These are phyloP conservation scores for Tetracentron sinense DNA, from an alignment of 164 flowering plant genomes.

Conservation along the genomic window DNA sequence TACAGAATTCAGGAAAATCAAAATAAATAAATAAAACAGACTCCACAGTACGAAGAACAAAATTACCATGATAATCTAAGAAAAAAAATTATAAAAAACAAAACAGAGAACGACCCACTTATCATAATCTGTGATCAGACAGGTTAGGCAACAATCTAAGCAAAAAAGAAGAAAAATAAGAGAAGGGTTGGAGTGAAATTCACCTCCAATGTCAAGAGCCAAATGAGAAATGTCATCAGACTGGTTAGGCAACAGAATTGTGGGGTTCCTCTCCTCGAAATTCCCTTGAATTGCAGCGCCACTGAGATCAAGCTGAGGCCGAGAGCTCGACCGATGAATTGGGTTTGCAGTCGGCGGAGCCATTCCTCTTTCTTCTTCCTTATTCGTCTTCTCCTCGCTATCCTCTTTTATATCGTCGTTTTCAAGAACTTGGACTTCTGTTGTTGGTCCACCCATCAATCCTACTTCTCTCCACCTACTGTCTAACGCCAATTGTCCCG, in stretches of 20 bases:
- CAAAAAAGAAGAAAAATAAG: slow-evolving; percentile 1
- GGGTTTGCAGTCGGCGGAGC: slow-evolving; percentile 38
- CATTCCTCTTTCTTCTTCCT: slow-evolving; percentile 39
- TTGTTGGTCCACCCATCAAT: slow-evolving; percentile 22
- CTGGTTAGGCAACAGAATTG: slow-evolving; percentile 89
- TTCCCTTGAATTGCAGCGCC: slow-evolving; percentile 92
- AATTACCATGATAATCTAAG: background rate
- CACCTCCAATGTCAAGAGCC: slow-evolving; percentile 96
- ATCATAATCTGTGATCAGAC: background rate
- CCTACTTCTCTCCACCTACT: slow-evolving; percentile 11
- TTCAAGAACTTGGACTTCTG: slow-evolving; percentile 12
- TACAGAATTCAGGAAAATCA: background rate
- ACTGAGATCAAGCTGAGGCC: slow-evolving; percentile 88
- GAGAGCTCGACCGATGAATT: slow-evolving; percentile 66
- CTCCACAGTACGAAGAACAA: background rate
- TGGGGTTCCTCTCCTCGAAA: slow-evolving; percentile 81
- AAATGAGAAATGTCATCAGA: slow-evolving; percentile 89
- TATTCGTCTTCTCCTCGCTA: slow-evolving; percentile 14
- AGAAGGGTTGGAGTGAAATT: background rate
- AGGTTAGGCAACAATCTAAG: background rate
- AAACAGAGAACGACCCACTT: background rate
- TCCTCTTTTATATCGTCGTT: slow-evolving; percentile 5
- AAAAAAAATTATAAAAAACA: no score
- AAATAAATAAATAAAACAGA: background rate
- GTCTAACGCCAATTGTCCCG: slow-evolving; percentile 17